Percentiles rank a stretch among this genome's conserved stretches.
phyloP scores from a whole-genome alignment of 164 flowering plant genomes.

The Nymphaea colorata region DNA sequence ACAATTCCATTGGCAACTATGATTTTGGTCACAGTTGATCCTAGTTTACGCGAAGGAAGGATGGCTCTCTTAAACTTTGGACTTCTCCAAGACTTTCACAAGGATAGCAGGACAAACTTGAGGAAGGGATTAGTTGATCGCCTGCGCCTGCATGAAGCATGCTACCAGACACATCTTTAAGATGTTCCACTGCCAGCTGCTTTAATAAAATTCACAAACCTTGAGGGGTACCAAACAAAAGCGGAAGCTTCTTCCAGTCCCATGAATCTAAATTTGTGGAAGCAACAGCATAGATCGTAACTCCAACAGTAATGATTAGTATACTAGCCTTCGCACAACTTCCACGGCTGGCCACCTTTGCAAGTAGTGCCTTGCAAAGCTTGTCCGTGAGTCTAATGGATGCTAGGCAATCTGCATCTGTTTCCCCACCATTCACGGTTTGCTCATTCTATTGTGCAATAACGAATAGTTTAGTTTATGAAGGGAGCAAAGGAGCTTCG shows the following conservation, averaged over 20 bases:
- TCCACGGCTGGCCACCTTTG: conserved; percentile 26
- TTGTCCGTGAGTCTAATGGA: conserved; percentile 60
- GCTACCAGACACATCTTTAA: background rate
- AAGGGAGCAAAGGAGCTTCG: background rate
- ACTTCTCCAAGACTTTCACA: background rate
- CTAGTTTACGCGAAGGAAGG: background rate
- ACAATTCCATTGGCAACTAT: background rate
- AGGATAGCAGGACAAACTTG: background rate
- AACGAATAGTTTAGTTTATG: background rate
- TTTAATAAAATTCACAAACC: background rate
- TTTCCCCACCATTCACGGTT: conserved; percentile 27
- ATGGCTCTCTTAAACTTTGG: background rate
- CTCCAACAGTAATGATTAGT: conserved; percentile 18
- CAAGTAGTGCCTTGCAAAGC: conserved; percentile 46
- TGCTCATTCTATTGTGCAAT: conserved; percentile 44
- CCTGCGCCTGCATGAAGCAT: background rate
- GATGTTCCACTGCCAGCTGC: background rate
- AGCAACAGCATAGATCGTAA: conserved; percentile 41
- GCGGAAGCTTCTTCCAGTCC: conserved; percentile 1
- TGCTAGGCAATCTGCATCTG: conserved; percentile 21
- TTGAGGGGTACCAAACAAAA: background rate
- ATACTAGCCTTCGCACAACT: conserved; percentile 34
- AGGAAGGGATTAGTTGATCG: background rate
- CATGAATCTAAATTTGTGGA: background rate
- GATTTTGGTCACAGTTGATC: background rate